Conservation (phyloP, 768 basidiomycete genomes). For the Amyloporia xantha region DNA sequence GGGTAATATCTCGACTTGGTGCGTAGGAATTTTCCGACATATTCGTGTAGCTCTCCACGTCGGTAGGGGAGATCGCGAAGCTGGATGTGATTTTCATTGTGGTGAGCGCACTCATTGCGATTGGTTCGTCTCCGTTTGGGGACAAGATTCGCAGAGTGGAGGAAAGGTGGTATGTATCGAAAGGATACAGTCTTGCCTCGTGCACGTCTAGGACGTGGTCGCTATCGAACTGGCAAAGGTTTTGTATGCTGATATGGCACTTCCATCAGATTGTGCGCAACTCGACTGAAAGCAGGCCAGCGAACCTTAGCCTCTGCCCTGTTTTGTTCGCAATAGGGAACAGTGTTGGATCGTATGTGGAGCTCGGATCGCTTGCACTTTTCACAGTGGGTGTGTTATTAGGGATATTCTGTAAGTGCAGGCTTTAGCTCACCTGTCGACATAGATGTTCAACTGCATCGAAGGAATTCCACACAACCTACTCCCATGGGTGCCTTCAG, state of each 20-base stretch:
- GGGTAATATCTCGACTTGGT: slow-evolving; percentile 38
- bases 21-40: slow-evolving; percentile 33
- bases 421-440: slow-evolving; percentile 44
- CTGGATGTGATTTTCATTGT: slow-evolving; percentile 41
- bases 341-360: slow-evolving; percentile 39
- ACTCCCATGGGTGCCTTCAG: slow-evolving; percentile 41
- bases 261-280: not conserved
- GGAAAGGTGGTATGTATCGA: slow-evolving; percentile 46
- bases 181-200: slow-evolving; percentile 47
- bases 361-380: slow-evolving; percentile 31
- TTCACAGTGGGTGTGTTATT: not conserved
- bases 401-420: not conserved
- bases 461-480: slow-evolving; percentile 40
- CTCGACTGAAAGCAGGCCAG: not conserved
- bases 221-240: slow-evolving; percentile 50
- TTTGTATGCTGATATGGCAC: slow-evolving; percentile 38
- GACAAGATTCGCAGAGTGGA: slow-evolving; percentile 40
- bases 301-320: slow-evolving; percentile 38
- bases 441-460: slow-evolving; percentile 35
- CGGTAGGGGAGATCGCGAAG: slow-evolving; percentile 31
- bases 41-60: slow-evolving; percentile 33
- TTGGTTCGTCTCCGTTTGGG: slow-evolving; percentile 24
- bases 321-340: slow-evolving; percentile 37
- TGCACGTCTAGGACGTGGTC: slow-evolving; percentile 52
- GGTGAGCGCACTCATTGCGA: slow-evolving; percentile 37